Evolutionary conservation across 768 basidiomycete species (phyloP).

Genomic region (Trametes coccinea): DNA sequence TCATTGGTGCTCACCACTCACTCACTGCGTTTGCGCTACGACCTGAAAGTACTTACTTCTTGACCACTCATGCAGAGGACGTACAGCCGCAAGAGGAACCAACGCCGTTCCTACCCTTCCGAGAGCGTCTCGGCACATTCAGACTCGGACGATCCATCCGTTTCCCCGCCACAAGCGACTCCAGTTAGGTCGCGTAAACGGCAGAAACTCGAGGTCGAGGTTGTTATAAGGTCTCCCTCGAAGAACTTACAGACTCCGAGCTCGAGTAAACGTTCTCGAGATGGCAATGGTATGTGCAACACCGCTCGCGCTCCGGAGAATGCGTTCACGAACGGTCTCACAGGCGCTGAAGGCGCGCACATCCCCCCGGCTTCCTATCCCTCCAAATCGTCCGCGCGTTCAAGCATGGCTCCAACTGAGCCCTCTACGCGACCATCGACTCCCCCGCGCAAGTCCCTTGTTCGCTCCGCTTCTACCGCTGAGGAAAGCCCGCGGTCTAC

Average conservation of each 20-base stretch:
- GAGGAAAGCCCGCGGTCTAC: background rate
- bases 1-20: too few species aligned
- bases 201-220: slow-evolving; percentile 34
- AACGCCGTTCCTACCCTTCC: slow-evolving; percentile 19
- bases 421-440: slow-evolving; percentile 1
- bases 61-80: slow-evolving; percentile 34
- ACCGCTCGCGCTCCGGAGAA: background rate
- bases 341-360: background rate
- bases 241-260: background rate
- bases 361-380: background rate
- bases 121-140: slow-evolving; percentile 2
- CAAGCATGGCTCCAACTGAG: background rate
- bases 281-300: slow-evolving; percentile 2
- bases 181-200: slow-evolving; percentile 33
- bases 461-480: background rate
- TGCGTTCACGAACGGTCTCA: background rate
- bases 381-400: background rate
- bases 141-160: background rate
- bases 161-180: background rate
- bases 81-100: slow-evolving; percentile 36
- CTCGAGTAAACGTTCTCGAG: background rate
- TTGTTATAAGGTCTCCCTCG: slow-evolving; percentile 18
- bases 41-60: background rate
- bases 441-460: slow-evolving; percentile 5
- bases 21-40: too few species aligned